A percentile compares a stretch with the other conserved stretches of the same genome.
phyloP scores from a whole-genome alignment of 2,329 filamentous ascomycete species.

The Stachybotrys chlorohalonatus region DNA sequence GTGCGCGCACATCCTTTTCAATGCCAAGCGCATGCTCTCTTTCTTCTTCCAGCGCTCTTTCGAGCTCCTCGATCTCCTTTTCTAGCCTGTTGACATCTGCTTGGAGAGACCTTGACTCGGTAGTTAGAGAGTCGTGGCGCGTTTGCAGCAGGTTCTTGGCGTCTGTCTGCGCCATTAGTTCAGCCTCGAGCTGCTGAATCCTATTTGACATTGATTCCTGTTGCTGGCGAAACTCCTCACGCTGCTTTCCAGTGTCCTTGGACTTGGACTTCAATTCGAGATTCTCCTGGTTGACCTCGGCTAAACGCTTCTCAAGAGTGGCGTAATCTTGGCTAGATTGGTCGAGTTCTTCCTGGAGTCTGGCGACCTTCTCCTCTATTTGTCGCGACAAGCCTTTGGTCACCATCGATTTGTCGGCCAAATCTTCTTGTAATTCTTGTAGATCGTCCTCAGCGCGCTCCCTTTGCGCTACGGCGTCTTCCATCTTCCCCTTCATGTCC shows the following conservation, averaged over 20 bases:
- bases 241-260: constrained; percentile 27
- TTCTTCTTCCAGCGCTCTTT: constrained; percentile 41
- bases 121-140: constrained; percentile 57
- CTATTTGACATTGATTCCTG: constrained; percentile 33
- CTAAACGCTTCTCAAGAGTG: constrained; percentile 41
- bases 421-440: constrained; percentile 63
- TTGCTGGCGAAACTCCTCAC: constrained; percentile 18
- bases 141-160: constrained; percentile 63
- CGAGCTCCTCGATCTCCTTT: constrained; percentile 35
- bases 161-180: constrained; percentile 48
- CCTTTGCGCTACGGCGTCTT: constrained; percentile 44
- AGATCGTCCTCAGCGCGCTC: constrained; percentile 50
- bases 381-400: constrained; percentile 68
- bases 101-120: constrained; percentile 59
- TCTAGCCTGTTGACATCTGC: constrained; percentile 47
- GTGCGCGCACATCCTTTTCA: constrained; percentile 47
- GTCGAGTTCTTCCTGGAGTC: constrained; percentile 59
- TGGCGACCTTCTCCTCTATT: constrained; percentile 60
- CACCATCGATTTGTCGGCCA: constrained; percentile 69
- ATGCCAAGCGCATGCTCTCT: constrained; percentile 49
- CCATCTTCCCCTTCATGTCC: constrained; percentile 43
- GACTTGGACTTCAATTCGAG: constrained; percentile 34
- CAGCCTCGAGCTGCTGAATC: constrained; percentile 47
- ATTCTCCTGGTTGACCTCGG: constrained; percentile 36
- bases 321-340: constrained; percentile 38